phyloP scores from a whole-genome alignment of 768 basidiomycete species.

The Podaxis rugospora region DNA sequence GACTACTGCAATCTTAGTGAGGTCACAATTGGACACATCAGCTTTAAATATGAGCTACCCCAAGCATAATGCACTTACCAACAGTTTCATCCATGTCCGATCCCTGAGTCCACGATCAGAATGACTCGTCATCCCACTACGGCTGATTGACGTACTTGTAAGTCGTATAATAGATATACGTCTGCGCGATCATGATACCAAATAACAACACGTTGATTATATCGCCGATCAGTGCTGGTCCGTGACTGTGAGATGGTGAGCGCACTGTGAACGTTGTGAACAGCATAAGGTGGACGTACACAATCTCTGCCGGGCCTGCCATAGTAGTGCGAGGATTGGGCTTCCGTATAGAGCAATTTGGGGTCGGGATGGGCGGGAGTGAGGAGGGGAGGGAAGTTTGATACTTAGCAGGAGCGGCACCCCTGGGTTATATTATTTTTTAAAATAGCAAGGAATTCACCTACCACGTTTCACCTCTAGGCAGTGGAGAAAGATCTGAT shows the following conservation, averaged over 20 bases:
- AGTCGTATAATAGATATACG: constrained; percentile 42
- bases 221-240: neutral
- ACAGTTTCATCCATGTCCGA: constrained; percentile 37
- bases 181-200: constrained; percentile 46
- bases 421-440: no score
- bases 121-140: constrained; percentile 14
- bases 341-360: neutral
- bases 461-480: no score
- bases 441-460: no score
- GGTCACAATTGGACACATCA: neutral
- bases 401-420: no score
- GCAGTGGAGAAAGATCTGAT: no score
- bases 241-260: neutral
- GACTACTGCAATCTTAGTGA: constrained; percentile 16
- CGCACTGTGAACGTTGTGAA: neutral
- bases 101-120: constrained; percentile 27
- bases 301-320: neutral
- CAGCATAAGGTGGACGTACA: neutral
- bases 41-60: neutral
- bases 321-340: neutral
- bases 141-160: constrained; percentile 13
- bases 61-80: constrained; percentile 28
- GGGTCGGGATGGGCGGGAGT: neutral
- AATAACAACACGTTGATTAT: constrained; percentile 26
- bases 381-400: neutral